Base-by-base conservation (phyloP, 78 protist genomes). In the Dictyostelium intermedium region DNA sequence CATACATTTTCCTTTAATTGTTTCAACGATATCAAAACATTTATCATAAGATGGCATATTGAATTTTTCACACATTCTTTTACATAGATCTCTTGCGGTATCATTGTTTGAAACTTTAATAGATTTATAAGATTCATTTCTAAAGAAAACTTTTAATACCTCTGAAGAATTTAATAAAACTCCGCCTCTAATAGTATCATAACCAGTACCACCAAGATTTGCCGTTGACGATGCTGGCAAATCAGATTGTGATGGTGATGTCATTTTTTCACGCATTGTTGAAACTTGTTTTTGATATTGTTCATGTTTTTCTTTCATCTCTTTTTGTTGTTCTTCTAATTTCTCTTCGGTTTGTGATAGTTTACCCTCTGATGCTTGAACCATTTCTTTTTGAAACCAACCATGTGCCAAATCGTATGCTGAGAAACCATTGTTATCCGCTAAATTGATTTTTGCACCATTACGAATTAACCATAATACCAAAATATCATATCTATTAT, bases 311-410 rank as follows among this genome's bases (percentile, higher is more conserved):
- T 81, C 18, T 34, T 45, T 53, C n/a, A 53, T 53, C 27, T 81
- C 73, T 81, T 81, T 60, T 39, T 39, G 16, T 13, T 14, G 56
- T 81, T 81, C 85, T 20, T 81, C 66, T 0, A 81, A 0, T 27
- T 60, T 23, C 61, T 81, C 92, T 30, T 87, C 80, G 27, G 79
- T 45, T 13, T 77, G 32, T 2, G 70, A 34, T 10, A 16, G 16
- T 78, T 78, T 87, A 78, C 92, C 92, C 10, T 87, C 95, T 9
- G 87, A 72, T 23, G 95, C 95, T 4, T 13, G 32, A n/a, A 91
- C 91, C 91, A 91, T 73, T 10, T 91, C 95, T 34, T 60, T 91
- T 60, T 91, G 95, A 34, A 91, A 83, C 91, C 87, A 91, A 39
- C 91, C 76, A 8, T 56, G 95, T 41, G 95, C 95, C 34, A 76